Base-by-base conservation (phyloP, 2,329 filamentous ascomycete species). In the Trichoderma brevicompactum region DNA sequence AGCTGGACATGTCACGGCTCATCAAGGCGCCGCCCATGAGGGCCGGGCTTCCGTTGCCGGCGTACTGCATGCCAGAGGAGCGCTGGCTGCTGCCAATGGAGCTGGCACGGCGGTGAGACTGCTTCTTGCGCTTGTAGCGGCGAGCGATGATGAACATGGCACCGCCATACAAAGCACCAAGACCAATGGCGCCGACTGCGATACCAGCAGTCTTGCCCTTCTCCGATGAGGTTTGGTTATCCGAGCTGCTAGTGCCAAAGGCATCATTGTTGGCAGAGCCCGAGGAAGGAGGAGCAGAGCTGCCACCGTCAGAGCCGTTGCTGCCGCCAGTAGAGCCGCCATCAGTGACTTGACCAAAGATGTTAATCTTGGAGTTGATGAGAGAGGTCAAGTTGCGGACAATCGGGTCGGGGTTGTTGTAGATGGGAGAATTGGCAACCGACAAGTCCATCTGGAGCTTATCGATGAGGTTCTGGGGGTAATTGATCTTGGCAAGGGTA, bases 71-170 rank as follows among this genome's bases (percentile, higher is more conserved):
- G 67, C 85, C 82, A 2, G 83, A 82, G 1, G 80, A 78, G 44
- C 67, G 70, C 43, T 76, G 72, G 71, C 74, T 79, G 69, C 82
- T 83, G 55, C 83, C 84, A 68, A 94, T 80, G 52, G 92, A 96
- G 83, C 88, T 92, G 60, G 89, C 83, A 66, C 92, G 91, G 73
- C 88, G 86, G 79, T 96, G 92, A 58, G 87, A 82, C 75, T 90
- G 86, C 79, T 88, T 90, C 84, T 91, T 92, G 81, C 91, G 89
- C 83, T 94, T 92, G 85, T 97, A 97, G 67, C 94, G 87, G 68
- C 93, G 89, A 56, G 94, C 94, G 70, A 97, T 87, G 73, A 95
- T 89, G 81, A 97, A 94, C 94, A 97, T 97, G 76, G 92, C 93
- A 12, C 91, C 92, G 74, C 93, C 94, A 71, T 97, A 97, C n/a